Base-by-base conservation (phyloP, 1,284 basidiomycete species). In the Sanghuangporus sanghuang region DNA sequence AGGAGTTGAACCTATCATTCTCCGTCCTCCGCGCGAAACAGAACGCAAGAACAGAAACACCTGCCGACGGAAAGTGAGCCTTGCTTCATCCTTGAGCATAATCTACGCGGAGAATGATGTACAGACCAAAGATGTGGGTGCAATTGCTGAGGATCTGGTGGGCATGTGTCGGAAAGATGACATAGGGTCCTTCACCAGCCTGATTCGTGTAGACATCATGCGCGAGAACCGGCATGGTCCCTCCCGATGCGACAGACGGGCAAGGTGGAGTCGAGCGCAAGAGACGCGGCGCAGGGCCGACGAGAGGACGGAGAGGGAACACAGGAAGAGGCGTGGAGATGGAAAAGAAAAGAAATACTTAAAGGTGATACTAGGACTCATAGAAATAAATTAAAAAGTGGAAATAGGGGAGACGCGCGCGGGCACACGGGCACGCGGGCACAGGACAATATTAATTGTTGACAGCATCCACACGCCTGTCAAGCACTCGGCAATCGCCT, bases 1-100 rank as follows among this genome's bases (percentile, higher is more conserved):
- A 46, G 6, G 64, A 52, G 2, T n/a, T 38, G 32, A 65, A 62
- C 12, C 27, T 16, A 12, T 65, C 64, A 46, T 50, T 65, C 36
- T 65, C 60, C 56, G 64, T 65, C 32, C 64, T 53, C n/a, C 59
- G 59, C 38, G 64, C 64, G 36, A 65, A 62, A 35, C 64, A 65
- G 32, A 40, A 65, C 3, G 64, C 21, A 18, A 65, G 46, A 5
- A 65, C 46, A 27, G 64, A 65, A n/a, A 42, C 56, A 27, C 64
- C 64, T 65, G 48, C 9, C 35, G 1, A 12, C 40, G 38, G n/a
- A 18, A 36, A 21, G 9, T 44, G 42, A 53, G 16, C 23, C 6
- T 14, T 18, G 54, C 42, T 16, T 48, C 7, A 14, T 2, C 18
- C 49, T 52, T 23, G 50, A 11, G 27, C 27, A 32, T 32, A 32